Evolutionary conservation across 2,329 filamentous ascomycete species (phyloP), one percentile per base, ranked within the genome.

Genomic region (Cytospora schulzeri): DNA sequence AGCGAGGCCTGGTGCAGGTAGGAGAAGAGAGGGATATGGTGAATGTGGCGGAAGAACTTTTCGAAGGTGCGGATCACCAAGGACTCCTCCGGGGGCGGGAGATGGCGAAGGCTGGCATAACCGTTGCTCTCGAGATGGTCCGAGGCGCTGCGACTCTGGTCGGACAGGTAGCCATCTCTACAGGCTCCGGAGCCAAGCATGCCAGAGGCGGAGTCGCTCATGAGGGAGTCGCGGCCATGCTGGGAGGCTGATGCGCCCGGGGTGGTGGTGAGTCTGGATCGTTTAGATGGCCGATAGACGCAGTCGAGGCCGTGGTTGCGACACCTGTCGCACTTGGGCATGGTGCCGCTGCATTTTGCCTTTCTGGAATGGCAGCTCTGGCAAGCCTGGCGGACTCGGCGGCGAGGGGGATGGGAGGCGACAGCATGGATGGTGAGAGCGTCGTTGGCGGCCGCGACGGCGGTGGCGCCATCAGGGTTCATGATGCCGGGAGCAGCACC

Each of bases 1-100:
- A 86, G 79, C 2, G 84, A 86, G 15, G 84, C 83, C 29, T 83
- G 82, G 69, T 87, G 84, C 19, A 87, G 73, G 63, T 86, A 87
- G 14, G 83, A 84, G 74, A 83, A 84, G 69, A 84, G 83, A 53
- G 84, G 83, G 59, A 86, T 83, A 67, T 86, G 84, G 72, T 86
- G 83, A 50, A 86, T 79, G 70, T 86, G 81, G 51, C 81, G 81
- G 71, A 86, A 86, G 74, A 85, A 86, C 68, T 81, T 80, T 69
- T 83, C 83, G 68, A 86, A 84, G 7, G 83, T 83, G 48, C 79
- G 79, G 57, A 80, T 76, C 50, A 84, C 82, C 29, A 86, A 71
- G 26, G 79, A 75, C 69, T 85, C 79, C 70, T 83, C 77, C 19
- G 71, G 73, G 38, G 71, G 73, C 29, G 72, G 67, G 67, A 66